Conservation (phyloP, 2,329 filamentous ascomycete species). For the Cercospora sojina region DNA sequence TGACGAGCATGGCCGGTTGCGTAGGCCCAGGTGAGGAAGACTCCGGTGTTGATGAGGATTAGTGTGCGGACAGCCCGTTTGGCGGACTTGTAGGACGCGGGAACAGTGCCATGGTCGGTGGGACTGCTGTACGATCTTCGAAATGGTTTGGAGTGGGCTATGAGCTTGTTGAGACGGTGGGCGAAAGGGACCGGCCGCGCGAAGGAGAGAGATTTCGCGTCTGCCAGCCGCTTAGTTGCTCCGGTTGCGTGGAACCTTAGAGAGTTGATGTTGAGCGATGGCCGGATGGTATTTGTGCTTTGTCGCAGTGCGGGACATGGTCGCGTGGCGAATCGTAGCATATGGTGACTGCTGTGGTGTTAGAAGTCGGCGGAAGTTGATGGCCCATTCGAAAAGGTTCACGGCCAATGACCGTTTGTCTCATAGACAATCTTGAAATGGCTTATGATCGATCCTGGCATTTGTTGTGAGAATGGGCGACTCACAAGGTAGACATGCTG, state of each 20-base stretch:
- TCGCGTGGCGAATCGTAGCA: not conserved
- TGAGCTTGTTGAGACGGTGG: not conserved
- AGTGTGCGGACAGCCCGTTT: conserved; percentile 37
- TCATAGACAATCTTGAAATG: not conserved
- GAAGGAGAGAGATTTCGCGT: not conserved
- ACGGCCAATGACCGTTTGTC: not conserved
- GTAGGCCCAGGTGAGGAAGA: conserved; percentile 43
- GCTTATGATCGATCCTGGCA: not conserved
- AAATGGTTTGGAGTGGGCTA: not conserved
- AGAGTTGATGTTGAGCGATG: not conserved
- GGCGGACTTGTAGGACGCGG: conserved; percentile 3
- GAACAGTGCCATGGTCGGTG: not conserved
- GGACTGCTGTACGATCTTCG: not conserved
- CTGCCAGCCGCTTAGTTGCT: not conserved
- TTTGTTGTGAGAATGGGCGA: not conserved
- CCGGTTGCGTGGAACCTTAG: not conserved
- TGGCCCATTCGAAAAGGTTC: not conserved
- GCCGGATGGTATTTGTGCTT: not conserved
- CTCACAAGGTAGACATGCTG: not conserved
- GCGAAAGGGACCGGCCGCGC: not conserved
- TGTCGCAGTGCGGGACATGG: not conserved
- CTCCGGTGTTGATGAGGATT: conserved; percentile 43
- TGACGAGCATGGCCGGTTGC: conserved; percentile 14
- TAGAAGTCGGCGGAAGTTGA: not conserved
- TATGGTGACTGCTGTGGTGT: not conserved